phyloP scores from a whole-genome alignment of 2,329 filamentous ascomycete genomes.

The Aspergillus viridinutans region DNA sequence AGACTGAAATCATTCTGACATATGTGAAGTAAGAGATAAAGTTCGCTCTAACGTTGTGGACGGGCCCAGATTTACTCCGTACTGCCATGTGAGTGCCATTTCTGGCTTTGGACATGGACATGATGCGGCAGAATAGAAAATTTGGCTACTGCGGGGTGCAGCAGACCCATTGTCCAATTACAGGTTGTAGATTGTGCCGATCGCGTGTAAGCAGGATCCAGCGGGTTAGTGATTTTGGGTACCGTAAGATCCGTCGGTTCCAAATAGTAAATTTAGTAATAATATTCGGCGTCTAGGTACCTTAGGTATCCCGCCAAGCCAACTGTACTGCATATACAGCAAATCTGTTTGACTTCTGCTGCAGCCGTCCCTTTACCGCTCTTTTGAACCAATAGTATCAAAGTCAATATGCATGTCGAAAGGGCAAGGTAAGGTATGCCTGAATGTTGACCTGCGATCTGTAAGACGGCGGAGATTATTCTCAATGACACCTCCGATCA shows the following conservation, averaged over 20 bases:
- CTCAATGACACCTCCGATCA: background rate
- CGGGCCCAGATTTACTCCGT: background rate
- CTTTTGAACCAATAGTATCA: conserved; percentile 4
- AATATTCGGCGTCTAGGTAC: background rate
- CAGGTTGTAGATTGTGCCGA: background rate
- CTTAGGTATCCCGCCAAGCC: background rate
- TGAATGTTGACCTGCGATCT: background rate
- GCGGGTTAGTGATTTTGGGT: background rate
- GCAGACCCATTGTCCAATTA: conserved; percentile 12
- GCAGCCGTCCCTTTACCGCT: conserved; percentile 12
- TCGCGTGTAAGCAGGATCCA: background rate
- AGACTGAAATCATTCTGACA: background rate
- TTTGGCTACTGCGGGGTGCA: conserved; percentile 12
- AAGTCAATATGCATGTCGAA: conserved; percentile 4
- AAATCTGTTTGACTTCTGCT: background rate
- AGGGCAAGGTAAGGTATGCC: background rate
- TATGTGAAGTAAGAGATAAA: background rate
- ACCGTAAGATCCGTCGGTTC: no score
- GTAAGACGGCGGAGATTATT: background rate
- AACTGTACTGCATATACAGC: background rate
- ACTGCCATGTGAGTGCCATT: background rate
- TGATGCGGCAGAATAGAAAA: background rate
- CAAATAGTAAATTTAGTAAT: no score
- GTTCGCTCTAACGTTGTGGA: background rate
- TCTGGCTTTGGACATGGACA: background rate